These are phyloP conservation scores for Aurifilum marmelostoma DNA, from an alignment of 2,329 filamentous ascomycete species.

Conservation along the genomic window DNA sequence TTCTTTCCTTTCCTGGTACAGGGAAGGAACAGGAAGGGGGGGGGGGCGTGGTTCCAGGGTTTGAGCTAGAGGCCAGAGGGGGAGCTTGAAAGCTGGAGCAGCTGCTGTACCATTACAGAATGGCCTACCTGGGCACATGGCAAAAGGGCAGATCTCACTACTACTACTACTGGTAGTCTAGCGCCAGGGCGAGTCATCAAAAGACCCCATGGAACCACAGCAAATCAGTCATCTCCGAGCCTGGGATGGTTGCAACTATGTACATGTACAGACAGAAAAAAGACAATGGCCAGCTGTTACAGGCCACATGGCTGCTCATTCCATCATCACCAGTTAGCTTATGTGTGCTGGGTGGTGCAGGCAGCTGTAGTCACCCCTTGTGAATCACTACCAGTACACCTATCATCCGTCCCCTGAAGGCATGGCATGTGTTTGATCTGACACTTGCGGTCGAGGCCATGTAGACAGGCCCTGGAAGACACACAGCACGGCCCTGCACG, in stretches of 20 bases:
- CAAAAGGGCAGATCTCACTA: not conserved
- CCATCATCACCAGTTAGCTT: not conserved
- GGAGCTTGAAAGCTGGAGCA: not conserved
- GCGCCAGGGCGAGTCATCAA: conserved; percentile 4
- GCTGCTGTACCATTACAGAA: not conserved
- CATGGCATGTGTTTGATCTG: conserved; percentile 1
- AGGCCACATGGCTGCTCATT: not conserved
- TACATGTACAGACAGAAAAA: not conserved
- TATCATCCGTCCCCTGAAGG: not conserved
- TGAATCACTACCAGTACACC: too few relatives aligned
- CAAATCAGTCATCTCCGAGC: conserved; percentile 10
- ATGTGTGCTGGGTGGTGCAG: not conserved
- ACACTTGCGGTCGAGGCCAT: not conserved
- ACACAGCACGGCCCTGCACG: not conserved
- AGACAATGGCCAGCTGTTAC: not conserved
- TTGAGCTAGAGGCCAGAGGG: not conserved
- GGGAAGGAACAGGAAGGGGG: not conserved
- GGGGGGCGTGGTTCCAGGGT: not conserved
- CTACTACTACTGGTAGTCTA: not conserved
- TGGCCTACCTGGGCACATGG: not conserved
- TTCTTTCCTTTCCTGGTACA: not conserved
- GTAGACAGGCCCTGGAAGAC: not conserved
- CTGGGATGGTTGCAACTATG: not conserved
- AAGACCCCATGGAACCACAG: conserved; percentile 8
- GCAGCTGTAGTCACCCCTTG: not conserved